Base-by-base conservation (phyloP, 768 basidiomycete genomes). In the Gymnopilus dilepis region DNA sequence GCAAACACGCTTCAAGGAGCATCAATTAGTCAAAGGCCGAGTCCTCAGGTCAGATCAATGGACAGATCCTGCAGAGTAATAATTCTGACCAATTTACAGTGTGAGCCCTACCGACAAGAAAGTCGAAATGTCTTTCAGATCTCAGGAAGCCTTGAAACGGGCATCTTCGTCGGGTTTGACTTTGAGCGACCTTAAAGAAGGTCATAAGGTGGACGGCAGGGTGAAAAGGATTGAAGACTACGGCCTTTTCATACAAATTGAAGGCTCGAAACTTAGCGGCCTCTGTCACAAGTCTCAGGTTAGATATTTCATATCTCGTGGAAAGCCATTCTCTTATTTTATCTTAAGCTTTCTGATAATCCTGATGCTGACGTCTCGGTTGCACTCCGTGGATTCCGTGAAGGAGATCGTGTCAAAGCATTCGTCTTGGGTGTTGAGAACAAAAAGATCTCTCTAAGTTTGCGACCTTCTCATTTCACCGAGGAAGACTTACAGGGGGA, bases 231-330 rank as follows among this genome's bases (percentile, higher is more conserved):
- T 96, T 11, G 94, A 96, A 73, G 83, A 86, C 41, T 99, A 94
- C 65, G 97, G 97, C 13, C 80, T 97, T n/a, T 98, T 99, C 76
- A 86, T 99, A 59, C 86, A 89, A 70, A 90, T 99, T 37, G 85
- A 91, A n/a, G 90, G 85, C 17, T 89, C 93, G 0, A 91, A 89
- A 70, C 78, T 98, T 51, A 88, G 84, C 62, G 97, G 97, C 5
- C 81, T 99, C 11, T 99, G 97, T 73, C 97, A 99, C 74, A 95
- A 95, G 74, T 93, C 94, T 9, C 85, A 99, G 83, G 94, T 90
- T 67, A 55, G 81, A n/a, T n/a, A n/a, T 71, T 28, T 40, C n/a
- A 6, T 31, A 24, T 38, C 15, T 21, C 13, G 5, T 22, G 1
- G 7, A 21, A 19, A 19, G 12, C 4, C 11, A 30, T 31, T 31